Evolutionary conservation across 208 protist genomes (phyloP).

Genomic region (Leishmania martiniquensis): DNA sequence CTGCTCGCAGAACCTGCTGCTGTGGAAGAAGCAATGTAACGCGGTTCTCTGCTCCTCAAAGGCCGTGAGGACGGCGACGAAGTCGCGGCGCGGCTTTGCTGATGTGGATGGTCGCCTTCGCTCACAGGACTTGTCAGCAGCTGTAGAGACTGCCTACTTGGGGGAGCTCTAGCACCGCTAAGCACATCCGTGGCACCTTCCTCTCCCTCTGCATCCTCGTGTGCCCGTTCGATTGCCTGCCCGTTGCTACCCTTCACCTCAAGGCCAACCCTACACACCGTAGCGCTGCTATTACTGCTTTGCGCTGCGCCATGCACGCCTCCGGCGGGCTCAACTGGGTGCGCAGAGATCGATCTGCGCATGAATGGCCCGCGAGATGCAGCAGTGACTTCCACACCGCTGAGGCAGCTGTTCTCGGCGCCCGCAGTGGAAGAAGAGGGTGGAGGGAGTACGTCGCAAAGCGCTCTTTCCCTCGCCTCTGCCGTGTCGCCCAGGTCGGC

Average conservation of each 20-base stretch:
- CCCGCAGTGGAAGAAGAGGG: not conserved
- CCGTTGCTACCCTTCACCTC: not conserved
- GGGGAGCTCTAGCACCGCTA: not conserved
- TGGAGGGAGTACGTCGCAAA: not conserved
- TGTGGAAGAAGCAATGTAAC: not conserved
- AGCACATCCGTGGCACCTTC: not conserved
- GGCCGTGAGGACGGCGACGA: not conserved
- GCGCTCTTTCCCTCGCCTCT: not conserved
- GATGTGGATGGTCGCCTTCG: not conserved
- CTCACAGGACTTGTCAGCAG: too few relatives aligned
- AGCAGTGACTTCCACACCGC: not conserved
- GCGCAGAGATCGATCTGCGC: not conserved
- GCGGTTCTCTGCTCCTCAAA: too few relatives aligned
- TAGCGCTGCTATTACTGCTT: not conserved
- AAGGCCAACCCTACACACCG: not conserved
- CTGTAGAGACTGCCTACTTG: not conserved
- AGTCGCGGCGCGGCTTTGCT: not conserved
- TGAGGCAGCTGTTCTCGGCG: not conserved
- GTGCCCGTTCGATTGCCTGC: not conserved
- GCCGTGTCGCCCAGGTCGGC: not conserved
- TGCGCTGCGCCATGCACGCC: not conserved
- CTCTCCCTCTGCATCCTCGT: not conserved
- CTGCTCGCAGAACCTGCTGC: not conserved
- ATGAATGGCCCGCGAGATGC: not conserved
- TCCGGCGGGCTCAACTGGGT: not conserved